Evolutionary conservation across 1,139 yeast genomes (phyloP), one percentile per base, ranked within the genome.

Genomic region (Blastobotrys malaysiensis): DNA sequence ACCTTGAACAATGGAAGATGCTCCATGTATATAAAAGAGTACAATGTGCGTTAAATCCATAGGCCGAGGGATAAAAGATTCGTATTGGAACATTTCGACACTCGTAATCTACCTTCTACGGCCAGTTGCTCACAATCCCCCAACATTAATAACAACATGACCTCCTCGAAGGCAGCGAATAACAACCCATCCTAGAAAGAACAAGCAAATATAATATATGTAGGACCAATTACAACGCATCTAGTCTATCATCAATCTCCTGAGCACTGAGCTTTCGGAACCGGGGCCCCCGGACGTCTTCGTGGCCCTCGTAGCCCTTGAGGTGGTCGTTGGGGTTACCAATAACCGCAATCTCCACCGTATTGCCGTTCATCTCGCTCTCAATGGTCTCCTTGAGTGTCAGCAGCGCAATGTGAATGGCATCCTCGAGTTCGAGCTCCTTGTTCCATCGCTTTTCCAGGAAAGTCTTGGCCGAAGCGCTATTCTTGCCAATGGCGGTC

Each of bases 361-460:
- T 91, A 61, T 90, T 95, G 49, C 98, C 98, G 59, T 88, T 89
- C 82, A 95, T 88, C 68, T 95, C 99, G 56, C 99, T 99, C 72
- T 95, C 99, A 52, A 95, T 95, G 21, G 96, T 84, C 72, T 95
- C 99, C 72, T 95, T 95, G 69, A 95, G 78, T 3, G 99, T 95
- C 64, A 95, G 77, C 53, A 95, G 77, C 0, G 99, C 97, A 66
- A 93, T 95, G 71, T 95, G 99, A 61, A 95, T 89, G 52, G 98
- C 99, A 70, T 95, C 99, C 74, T 95, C 99, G 59, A 95, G 78
- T 74, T 95, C 99, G 68, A 95, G 77, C 69, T 93, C 96, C 62
- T 90, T 95, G 68, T 90, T 91, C 97, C 98, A 95, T 74, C 99
- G 85, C 76, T 95, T 95, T 70, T 95, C 99, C 68, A 95, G 77